Evolutionary conservation across 2,329 filamentous ascomycete species (phyloP).

Genomic region (Colletotrichum musicola): DNA sequence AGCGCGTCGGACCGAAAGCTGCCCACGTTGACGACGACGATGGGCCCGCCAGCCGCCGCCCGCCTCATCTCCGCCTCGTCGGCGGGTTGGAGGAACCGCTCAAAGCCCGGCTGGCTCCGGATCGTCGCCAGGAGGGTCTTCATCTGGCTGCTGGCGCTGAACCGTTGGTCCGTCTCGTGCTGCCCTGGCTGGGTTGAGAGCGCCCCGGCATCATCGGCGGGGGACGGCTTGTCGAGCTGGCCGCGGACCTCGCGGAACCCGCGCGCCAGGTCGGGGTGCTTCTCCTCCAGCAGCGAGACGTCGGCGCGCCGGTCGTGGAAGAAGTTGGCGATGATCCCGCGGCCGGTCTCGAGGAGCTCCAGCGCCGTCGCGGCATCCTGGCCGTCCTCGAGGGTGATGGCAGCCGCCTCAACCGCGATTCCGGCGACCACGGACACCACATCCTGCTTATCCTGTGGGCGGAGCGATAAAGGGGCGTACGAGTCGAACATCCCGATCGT

Average conservation of each 20-base stretch:
- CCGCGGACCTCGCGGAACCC: background rate
- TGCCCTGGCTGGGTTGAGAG: background rate
- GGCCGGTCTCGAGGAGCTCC: slow-evolving; percentile 44
- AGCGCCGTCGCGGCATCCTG: slow-evolving; percentile 31
- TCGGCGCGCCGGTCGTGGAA: slow-evolving; percentile 42
- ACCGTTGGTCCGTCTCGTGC: background rate
- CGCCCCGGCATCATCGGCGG: background rate
- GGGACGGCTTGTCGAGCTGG: background rate
- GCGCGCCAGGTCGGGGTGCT: background rate
- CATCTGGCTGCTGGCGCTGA: slow-evolving; percentile 6
- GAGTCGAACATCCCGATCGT: background rate
- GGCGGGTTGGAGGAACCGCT: background rate
- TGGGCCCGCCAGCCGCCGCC: background rate
- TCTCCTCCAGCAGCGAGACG: slow-evolving; percentile 6
- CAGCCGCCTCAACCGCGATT: background rate
- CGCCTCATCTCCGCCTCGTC: background rate
- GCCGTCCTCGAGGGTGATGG: background rate
- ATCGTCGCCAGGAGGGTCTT: slow-evolving; percentile 38
- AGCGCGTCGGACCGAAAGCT: background rate
- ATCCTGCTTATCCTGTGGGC: background rate
- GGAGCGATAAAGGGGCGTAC: background rate
- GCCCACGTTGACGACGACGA: background rate
- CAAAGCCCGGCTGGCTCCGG: slow-evolving; percentile 41
- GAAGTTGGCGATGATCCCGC: slow-evolving; percentile 43
- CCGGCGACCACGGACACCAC: background rate